Base-by-base conservation (phyloP, 2,329 filamentous ascomycete genomes). In the Monosporascus sp. region DNA sequence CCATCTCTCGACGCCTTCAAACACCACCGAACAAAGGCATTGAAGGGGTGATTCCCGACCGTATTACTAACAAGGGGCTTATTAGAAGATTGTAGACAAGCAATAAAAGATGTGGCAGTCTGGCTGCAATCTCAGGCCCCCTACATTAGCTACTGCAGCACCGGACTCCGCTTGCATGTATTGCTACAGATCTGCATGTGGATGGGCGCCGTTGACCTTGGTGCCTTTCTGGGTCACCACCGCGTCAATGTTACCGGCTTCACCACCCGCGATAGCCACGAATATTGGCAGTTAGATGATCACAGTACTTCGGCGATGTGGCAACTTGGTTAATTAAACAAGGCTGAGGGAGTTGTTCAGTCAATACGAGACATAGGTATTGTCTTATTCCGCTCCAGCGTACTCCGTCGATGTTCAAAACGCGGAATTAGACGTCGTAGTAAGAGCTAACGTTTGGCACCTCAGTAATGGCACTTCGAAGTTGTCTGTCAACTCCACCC, bases 111-210 rank as follows among this genome's bases (percentile, higher is more conserved):
- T 11, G n/a, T 26, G 43, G 18, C 24, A 28, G 43, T 46, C n/a
- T 28, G 22, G 52, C 51, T 53, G 52, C 54, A 54, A 51, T 51
- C 47, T 56, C 55, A 55, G 58, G 52, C 54, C 50, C 50, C 56
- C 55, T 55, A 63, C 59, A 58, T 55, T 58, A 53, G 60, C 58
- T 51, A 54, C 55, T 50, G 54, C 59, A 59, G 54, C 57, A 49
- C 54, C 24, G 17, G 20, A 46, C 24, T 46, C 22, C 14, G n/a
- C 57, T 28, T 18, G 50, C 38, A 51, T 28, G 26, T 24, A 20
- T 46, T 35, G 37, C 50, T 37, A 8, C 24, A 14, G 24, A 46
- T 46, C 43, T 46, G 22, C 11, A 46, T 14, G 31, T 14, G 11
- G 31, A 35, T 35, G 4, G 31, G 31, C 11, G 31, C 11, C 4